Conservation (phyloP, 164 flowering plant species). For the Annona squamosa region DNA sequence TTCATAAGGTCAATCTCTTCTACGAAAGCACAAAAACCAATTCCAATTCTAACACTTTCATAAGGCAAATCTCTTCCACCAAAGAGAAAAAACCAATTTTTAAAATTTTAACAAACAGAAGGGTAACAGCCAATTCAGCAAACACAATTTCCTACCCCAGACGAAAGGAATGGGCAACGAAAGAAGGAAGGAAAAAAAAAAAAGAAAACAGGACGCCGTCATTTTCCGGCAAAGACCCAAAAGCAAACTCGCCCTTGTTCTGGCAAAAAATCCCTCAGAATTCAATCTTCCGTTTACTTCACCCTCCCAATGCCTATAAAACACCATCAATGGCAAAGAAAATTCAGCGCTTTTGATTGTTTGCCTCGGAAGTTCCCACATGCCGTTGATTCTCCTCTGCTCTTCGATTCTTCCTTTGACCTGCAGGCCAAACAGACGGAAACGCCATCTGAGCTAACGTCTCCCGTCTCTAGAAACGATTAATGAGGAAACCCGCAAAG, state of each 20-base stretch:
- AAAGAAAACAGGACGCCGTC: not conserved
- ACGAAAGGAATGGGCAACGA: not conserved
- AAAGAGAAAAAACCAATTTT: not conserved
- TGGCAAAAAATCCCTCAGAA: slow-evolving; percentile 6
- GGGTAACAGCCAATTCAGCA: not conserved
- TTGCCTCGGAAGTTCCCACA: not conserved
- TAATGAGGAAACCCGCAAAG: not conserved
- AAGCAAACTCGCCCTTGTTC: not conserved
- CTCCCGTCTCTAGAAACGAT: not conserved
- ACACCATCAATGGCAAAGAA: not conserved
- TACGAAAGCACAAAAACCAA: slow-evolving; percentile 1
- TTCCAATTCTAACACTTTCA: not conserved
- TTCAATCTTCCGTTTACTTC: not conserved
- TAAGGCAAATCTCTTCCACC: not conserved
- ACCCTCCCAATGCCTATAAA: slow-evolving; percentile 5
- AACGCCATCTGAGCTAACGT: slow-evolving; percentile 5
- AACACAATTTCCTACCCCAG: too few species aligned
- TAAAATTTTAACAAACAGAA: not conserved
- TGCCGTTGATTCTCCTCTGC: not conserved
- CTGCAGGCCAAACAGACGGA: slow-evolving; percentile 10
- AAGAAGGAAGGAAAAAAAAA: not conserved
- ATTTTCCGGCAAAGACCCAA: not conserved
- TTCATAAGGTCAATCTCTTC: not conserved
- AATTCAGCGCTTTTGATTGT: not conserved
- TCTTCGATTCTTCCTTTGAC: slow-evolving; percentile 12